Base-by-base conservation (phyloP, 2,329 filamentous ascomycete genomes). In the Didymella pinodella region DNA sequence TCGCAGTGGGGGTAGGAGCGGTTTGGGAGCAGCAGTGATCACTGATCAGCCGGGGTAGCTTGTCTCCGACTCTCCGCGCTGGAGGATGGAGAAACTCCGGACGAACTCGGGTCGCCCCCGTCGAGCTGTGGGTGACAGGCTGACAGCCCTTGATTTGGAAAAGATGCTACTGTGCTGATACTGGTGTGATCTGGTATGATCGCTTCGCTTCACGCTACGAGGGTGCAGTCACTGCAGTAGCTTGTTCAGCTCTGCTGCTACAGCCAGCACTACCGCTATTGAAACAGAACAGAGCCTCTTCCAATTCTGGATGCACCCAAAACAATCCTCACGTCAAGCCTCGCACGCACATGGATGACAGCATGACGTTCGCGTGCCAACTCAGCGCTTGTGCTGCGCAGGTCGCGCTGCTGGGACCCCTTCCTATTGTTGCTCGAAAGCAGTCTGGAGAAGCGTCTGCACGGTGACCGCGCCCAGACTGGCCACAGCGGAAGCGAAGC, bases 391-490 rank as follows among this genome's bases (percentile, higher is more conserved):
- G 18, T 28, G 49, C 43, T 46, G 41, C 50, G 31, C 10, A 29
- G 16, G 26, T 14, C 20, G 4, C 49, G 26, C 25, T 29, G 46
- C 29, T 41, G 36, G 48, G 18, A 50, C 47, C 34, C 48, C 31
- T 28, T 29, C 25, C 48, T 36, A 41, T 36, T 6, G n/a, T 8
- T 28, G n/a, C 12, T 41, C n/a, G 26, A 31, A 25, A 26, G 36
- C 20, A 45, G 31, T 40, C 31, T 29, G 40, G 47, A 45, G 47
- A 29, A 45, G n/a, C 22, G 16, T n/a, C 48, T 48, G 54, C 54
- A 52, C 48, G 10, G 48, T 57, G 47, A 51, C 48, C 18, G 48
- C 48, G 54, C 54, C 54, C 20, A 57, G 47, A 22, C 54, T 49
- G 46, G 16, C 32, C 45, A 22, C 20, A 25, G n/a, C 31, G 22